Evolutionary conservation across 768 basidiomycete species (phyloP).

Genomic region (Suillus occidentalis): DNA sequence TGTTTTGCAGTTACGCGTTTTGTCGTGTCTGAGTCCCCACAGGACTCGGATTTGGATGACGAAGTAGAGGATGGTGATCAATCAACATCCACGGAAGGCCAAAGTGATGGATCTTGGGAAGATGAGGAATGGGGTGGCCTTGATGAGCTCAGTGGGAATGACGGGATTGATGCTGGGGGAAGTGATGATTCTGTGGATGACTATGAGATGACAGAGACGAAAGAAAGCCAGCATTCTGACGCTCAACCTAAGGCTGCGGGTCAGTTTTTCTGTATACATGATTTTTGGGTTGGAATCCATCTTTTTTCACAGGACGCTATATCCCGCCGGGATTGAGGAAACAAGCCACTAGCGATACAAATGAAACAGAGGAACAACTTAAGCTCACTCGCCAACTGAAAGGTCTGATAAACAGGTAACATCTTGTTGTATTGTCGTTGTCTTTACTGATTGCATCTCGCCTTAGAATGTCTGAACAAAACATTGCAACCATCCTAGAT

Average conservation of each 20-base stretch:
- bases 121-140: slow-evolving; percentile 44
- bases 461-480: slow-evolving; percentile 84
- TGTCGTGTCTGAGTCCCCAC: not conserved
- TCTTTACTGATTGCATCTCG: not conserved
- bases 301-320: slow-evolving; percentile 48
- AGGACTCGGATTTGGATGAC: not conserved
- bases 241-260: not conserved
- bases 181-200: not conserved
- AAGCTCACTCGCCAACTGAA: slow-evolving; percentile 79
- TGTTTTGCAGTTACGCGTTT: not conserved
- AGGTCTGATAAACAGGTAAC: slow-evolving; percentile 84
- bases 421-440: slow-evolving; percentile 1
- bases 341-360: slow-evolving; percentile 37
- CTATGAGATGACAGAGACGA: not conserved
- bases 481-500: slow-evolving; percentile 72
- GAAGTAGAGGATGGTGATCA: not conserved
- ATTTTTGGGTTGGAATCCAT: not conserved
- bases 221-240: not conserved
- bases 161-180: slow-evolving; percentile 26
- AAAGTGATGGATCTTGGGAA: slow-evolving; percentile 2
- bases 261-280: not conserved
- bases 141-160: slow-evolving; percentile 11
- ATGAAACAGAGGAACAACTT: slow-evolving; percentile 37
- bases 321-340: slow-evolving; percentile 81
- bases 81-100: not conserved